Evolutionary conservation across 2,329 filamentous ascomycete genomes (phyloP), one percentile per base, ranked within the genome.

Genomic region (Coniochaeta sp.): DNA sequence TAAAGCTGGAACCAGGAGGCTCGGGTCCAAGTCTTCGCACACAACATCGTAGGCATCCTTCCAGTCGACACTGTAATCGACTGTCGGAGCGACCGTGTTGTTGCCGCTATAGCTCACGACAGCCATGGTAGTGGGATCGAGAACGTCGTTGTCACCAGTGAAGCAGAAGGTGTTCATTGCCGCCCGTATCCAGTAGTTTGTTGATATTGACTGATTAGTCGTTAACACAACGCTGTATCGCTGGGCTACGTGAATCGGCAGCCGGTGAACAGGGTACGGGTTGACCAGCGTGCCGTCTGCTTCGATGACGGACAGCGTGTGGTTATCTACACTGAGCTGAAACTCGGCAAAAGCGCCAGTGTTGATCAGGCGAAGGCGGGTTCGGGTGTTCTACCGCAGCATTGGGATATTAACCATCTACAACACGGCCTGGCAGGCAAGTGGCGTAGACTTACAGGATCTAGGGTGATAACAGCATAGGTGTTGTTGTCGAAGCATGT

Each of bases 321-420:
- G 89, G 56, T 84, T 82, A 64, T 91, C 89, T 55, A 91, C 78
- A 68, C 84, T 85, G 28, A 91, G 79, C 67, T 91, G 88, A 63
- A 91, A 89, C 68, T 86, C 85, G 2, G 87, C 87, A 67, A 90
- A 89, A 0, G 85, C 87, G 14, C 86, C 89, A 9, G 87, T 81
- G 63, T 91, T 91, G 63, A 89, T 77, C 64, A 91, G 79, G 16
- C 88, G 83, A 57, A 91, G 73, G 54, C 87, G 81, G 42, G 42
- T 47, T 14, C 42, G 42, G 6, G 42, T 47, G 42, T 26, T 47
- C 38, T 42, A 19, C 17, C 38, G 38, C 38, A 42, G 34, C 34
- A 14, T 12, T 36, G 8, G 14, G 34, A 36, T 12, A 14, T 42
- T 19, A 19, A 19, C n/a, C 16, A n/a, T n/a, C 3, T 19, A 42